Evolutionary conservation across 306 rosid genomes (phyloP), one percentile per base, ranked within the genome.

Genomic region (Albizia julibrissin): DNA sequence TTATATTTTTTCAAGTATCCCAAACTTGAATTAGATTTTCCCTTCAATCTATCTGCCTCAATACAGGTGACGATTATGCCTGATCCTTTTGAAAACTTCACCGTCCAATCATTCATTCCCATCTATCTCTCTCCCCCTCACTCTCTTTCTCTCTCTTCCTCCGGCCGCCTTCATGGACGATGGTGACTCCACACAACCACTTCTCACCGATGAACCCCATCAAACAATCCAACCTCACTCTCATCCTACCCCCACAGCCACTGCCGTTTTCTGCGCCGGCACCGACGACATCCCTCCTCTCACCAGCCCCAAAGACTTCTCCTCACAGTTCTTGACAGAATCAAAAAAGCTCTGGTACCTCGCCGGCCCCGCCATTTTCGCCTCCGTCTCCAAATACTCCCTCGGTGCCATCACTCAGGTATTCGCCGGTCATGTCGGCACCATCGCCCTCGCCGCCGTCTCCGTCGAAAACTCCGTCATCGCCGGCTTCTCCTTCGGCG

Each of bases 281-380:
- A 81, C 85, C 71, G 79, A 81, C 9, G 99, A 95, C 87, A 95
- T 93, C 77, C 72, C 89, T 79, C 94, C 90, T 6, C 88, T 91
- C 52, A 33, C 79, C 72, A 50, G 84, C 15, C 15, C 69, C 67
- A 40, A 67, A 0, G 90, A 75, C 75, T 91, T 93, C 81, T 76
- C 21, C 85, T 66, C 76, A 43, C 82, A 88, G 72, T 93, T 95
- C 85, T 15, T 61, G 39, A 0, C 0, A 1, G 99, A 95, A 78
- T 71, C 88, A 0, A 93, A 86, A 87, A 95, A 89, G 85, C 94
- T 93, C 4, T 95, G 96, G 99, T 93, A 86, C 86, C 90, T 95
- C 7, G 99, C 97, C 42, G 98, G 95, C 31, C 97, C 98, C 8
- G 93, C 99, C 58, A 92, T 95, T 73, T 92, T 95, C 91, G 89